Base-by-base conservation (phyloP, 306 rosid species). In the Ormosia semicastrata region DNA sequence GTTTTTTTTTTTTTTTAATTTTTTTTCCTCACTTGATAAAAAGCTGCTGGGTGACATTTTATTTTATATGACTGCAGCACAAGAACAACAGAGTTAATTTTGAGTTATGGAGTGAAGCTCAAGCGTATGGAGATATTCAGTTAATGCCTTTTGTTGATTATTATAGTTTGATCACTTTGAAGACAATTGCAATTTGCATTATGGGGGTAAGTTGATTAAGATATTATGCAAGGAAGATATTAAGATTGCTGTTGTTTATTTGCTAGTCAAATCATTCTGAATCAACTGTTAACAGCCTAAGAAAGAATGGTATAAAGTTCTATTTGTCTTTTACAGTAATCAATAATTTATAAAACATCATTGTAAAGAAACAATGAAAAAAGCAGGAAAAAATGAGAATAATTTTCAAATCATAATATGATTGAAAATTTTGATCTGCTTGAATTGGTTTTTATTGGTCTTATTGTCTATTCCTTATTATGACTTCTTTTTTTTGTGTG, bases 111-210 rank as follows among this genome's bases (percentile, higher is more conserved):
- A 92, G 81, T 64, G 99, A 95, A 87, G 97, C 95, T 78, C 93
- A 89, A 84, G 94, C 90, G 2, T 95, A 89, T 82, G 98, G 98
- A 71, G 99, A 95, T 85, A 88, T 93, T 75, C 98, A 92, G 52
- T 78, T 95, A 77, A 88, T 95, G 97, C 99, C 99, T 41, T 95
- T 91, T 85, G 95, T 95, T 65, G 99, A 95, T 85, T 93, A 93
- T 81, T 95, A 95, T 86, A 89, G 94, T 88, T 79, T 95, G 83
- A 92, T 95, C 77, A 85, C 95, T 60, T 89, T 91, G 84, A 95
- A 95, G 84, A 95, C 99, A 58, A 82, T 95, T 62, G 99, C 98
- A 46, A 89, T 93, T 54, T 95, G 98, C 89, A 90, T 89, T 65
- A 75, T 93, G 82, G 99, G 95, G 90, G 99, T 95, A 89, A 43